These are phyloP conservation scores for Westerdykella aurantiaca DNA, from an alignment of 2,329 filamentous ascomycete species.

Conservation along the genomic window DNA sequence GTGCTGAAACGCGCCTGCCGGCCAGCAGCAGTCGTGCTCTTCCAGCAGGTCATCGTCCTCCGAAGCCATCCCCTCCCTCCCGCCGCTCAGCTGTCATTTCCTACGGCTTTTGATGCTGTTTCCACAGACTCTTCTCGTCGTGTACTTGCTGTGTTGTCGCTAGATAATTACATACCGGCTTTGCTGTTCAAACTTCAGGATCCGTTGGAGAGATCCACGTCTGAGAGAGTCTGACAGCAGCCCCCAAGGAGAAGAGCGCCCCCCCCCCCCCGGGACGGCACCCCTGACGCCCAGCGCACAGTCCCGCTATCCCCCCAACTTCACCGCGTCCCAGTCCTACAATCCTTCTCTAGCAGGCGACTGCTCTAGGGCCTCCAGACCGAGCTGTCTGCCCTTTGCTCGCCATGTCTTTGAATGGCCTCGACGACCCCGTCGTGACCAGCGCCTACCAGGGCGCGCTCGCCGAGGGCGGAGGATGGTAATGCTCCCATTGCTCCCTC, in stretches of 20 bases:
- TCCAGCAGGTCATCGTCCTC: no score
- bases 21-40: no score
- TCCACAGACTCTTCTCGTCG: no score
- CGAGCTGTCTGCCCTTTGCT: conserved; percentile 1
- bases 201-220: conserved; percentile 3
- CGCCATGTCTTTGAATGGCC: conserved; percentile 88
- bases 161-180: no score
- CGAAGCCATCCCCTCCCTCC: not conserved
- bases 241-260: not conserved
- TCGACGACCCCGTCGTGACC: conserved; percentile 73
- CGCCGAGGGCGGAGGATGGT: conserved; percentile 91
- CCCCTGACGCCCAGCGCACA: conserved; percentile 8
- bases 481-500: conserved; percentile 45
- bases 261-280: not conserved
- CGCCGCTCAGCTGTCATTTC: not conserved
- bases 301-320: conserved; percentile 2
- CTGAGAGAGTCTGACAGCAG: no score
- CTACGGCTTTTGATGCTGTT: not conserved
- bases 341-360: conserved; percentile 5
- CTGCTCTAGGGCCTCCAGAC: not conserved
- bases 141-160: not conserved
- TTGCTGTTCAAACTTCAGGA: not conserved
- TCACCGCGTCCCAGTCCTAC: conserved; percentile 2
- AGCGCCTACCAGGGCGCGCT: conserved; percentile 78
- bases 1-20: conserved; percentile 1